A percentile compares a stretch with the other conserved stretches of the same genome.
Conservation (phyloP, 148 eudicot genomes). For the Persicaria maculosa region DNA sequence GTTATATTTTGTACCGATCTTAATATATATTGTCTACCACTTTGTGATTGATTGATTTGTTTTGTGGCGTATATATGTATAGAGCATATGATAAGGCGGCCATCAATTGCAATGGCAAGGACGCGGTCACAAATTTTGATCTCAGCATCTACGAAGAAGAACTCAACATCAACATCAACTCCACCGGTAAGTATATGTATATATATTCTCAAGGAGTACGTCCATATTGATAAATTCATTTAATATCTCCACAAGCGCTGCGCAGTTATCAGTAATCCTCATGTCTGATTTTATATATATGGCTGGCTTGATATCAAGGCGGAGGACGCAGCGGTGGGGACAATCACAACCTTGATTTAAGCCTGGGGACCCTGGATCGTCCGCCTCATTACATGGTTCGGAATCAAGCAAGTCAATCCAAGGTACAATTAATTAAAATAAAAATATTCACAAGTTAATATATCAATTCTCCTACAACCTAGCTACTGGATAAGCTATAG, state of each 20-base stretch:
- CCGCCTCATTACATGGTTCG: constrained; percentile 15
- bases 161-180: constrained; percentile 31
- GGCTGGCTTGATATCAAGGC: background rate
- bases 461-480: background rate
- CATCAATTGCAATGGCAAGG: constrained; percentile 88
- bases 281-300: background rate
- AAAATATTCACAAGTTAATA: background rate
- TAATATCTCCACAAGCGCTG: background rate
- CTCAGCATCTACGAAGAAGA: constrained; percentile 77
- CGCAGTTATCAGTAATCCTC: background rate
- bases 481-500: background rate
- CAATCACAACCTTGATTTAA: constrained; percentile 82
- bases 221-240: too few species aligned
- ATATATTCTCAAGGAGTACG: too few species aligned
- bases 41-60: background rate
- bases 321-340: constrained; percentile 14
- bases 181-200: background rate
- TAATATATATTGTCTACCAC: too few species aligned
- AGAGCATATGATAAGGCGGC: constrained; percentile 98
- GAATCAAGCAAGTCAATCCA: constrained; percentile 1
- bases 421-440: background rate
- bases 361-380: constrained; percentile 25
- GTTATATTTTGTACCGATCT: too few species aligned
- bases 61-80: background rate
- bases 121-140: constrained; percentile 93